A percentile compares a stretch with the other conserved stretches of the same genome.
Evolutionary conservation across 169 alveolate species (phyloP).

Genomic region (Theileria annulata): DNA sequence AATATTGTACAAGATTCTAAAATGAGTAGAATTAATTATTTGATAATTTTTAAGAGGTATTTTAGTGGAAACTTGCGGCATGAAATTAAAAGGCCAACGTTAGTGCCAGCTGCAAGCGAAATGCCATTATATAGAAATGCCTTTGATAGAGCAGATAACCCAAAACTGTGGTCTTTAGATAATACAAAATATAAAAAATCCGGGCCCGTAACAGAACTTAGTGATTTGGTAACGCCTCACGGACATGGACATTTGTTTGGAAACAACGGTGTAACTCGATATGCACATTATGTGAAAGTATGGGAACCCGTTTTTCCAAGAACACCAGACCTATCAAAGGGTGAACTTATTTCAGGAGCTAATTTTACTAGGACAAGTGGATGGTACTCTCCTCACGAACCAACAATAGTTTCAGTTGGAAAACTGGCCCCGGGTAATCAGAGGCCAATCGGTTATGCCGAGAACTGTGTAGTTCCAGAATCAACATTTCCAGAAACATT

Average conservation of each 20-base stretch:
- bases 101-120: conserved; percentile 83
- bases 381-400: conserved; percentile 84
- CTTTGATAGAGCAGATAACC: conserved; percentile 85
- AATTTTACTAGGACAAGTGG: conserved; percentile 84
- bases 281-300: conserved; percentile 83
- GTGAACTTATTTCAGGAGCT: conserved; percentile 86
- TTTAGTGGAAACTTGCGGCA: conserved; percentile 70
- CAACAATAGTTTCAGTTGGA: conserved; percentile 84
- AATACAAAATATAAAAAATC: conserved; percentile 64
- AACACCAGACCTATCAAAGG: conserved; percentile 80
- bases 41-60: conserved; percentile 39
- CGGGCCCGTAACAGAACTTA: conserved; percentile 63
- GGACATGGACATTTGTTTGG: conserved; percentile 80
- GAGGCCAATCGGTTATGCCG: conserved; percentile 85
- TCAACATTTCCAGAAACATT: conserved; percentile 77
- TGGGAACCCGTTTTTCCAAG: conserved; percentile 86
- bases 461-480: conserved; percentile 82
- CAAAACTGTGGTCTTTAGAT: conserved; percentile 78
- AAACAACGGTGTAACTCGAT: conserved; percentile 70
- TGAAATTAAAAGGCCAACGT: conserved; percentile 66
- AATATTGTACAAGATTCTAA: conserved; percentile 13
- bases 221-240: conserved; percentile 77
- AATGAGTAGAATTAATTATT: conserved; percentile 28
- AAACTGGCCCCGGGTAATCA: conserved; percentile 83
- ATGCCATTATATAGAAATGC: conserved; percentile 79